Conservation (phyloP, 768 basidiomycete genomes). For the Chalciporus pseudorubinellus region DNA sequence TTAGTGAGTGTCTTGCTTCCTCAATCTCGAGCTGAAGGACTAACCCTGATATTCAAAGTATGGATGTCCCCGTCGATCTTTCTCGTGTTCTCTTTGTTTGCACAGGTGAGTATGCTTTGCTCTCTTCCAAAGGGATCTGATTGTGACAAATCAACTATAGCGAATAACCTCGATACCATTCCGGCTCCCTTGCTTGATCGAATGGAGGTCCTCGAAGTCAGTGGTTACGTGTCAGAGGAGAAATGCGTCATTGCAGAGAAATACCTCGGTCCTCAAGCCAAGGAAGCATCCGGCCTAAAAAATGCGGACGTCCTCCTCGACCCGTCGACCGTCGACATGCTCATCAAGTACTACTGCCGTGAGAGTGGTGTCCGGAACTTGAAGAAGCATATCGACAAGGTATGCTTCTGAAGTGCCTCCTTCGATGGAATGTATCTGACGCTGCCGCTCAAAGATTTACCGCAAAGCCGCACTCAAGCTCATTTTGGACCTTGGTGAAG, state of each 20-base stretch:
- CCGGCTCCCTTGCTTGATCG: conserved; percentile 91
- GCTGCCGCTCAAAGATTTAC: conserved; percentile 66
- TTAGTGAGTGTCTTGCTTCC: conserved; percentile 58
- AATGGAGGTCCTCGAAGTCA: conserved; percentile 96
- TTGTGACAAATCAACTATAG: conserved; percentile 32
- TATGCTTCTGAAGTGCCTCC: conserved; percentile 27
- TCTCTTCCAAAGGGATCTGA: background rate
- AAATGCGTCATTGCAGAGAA: conserved; percentile 84
- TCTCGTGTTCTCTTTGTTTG: conserved; percentile 97
- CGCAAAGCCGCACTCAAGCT: conserved; percentile 93
- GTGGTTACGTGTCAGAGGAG: conserved; percentile 92
- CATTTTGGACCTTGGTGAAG: conserved; percentile 87
- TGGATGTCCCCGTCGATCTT: conserved; percentile 96
- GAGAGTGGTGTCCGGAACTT: conserved; percentile 96
- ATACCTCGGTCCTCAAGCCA: conserved; percentile 92
- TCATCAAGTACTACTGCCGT: conserved; percentile 96
- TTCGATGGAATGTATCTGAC: background rate
- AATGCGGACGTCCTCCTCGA: conserved; percentile 81
- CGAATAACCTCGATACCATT: conserved; percentile 91
- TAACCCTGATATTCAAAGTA: conserved; percentile 46
- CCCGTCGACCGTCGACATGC: conserved; percentile 70
- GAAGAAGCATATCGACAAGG: conserved; percentile 99
- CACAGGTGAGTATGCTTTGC: conserved; percentile 48
- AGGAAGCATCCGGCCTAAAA: conserved; percentile 84
- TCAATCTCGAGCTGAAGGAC: background rate